Conservation (phyloP, 2,329 filamentous ascomycete species). For the Magnaporthales sp. region DNA sequence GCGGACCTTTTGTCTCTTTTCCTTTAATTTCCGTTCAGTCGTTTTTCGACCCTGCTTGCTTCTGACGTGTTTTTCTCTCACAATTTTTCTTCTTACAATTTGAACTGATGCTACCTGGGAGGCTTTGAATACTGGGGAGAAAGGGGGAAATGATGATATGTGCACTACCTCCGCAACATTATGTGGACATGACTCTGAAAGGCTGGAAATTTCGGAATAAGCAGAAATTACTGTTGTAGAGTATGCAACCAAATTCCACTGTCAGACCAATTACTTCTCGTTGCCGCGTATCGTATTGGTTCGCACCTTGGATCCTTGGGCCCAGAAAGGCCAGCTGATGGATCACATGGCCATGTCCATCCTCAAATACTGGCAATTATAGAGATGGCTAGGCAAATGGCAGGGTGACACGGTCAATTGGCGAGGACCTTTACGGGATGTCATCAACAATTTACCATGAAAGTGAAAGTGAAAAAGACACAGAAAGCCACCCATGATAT, state of each 20-base stretch:
- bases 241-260: neutral
- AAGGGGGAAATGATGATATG: neutral
- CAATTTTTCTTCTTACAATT: constrained; percentile 18
- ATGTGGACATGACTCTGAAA: constrained; percentile 8
- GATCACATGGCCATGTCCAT: neutral
- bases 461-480: neutral
- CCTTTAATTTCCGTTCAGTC: constrained; percentile 9
- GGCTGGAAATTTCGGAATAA: neutral
- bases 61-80: constrained; percentile 6
- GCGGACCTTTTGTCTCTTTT: constrained; percentile 7
- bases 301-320: neutral
- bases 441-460: neutral
- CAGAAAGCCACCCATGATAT: neutral
- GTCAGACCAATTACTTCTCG: neutral
- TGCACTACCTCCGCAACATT: neutral
- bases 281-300: neutral
- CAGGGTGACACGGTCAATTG: neutral
- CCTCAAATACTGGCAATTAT: neutral
- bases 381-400: neutral
- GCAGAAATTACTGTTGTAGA: neutral
- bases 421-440: neutral
- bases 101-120: constrained; percentile 11
- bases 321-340: neutral
- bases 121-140: constrained; percentile 3
- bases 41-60: neutral